These are phyloP conservation scores for Fraxinus velutina DNA, from an alignment of 305 asterid species.

Conservation along the genomic window DNA sequence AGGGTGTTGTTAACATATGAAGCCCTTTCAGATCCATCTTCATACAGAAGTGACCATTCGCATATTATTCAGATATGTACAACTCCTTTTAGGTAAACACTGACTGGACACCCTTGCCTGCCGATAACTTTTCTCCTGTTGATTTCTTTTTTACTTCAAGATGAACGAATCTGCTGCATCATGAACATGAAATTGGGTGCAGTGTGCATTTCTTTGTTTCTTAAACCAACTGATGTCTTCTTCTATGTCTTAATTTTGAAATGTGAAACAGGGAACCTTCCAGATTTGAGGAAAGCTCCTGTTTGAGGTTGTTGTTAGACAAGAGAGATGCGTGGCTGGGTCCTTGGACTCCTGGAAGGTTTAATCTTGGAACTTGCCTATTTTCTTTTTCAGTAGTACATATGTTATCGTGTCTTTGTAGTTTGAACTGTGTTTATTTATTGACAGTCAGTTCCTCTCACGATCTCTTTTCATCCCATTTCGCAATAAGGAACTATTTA, in stretches of 20 bases:
- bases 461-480: slow-evolving; percentile 13
- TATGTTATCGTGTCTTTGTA: slow-evolving; percentile 1
- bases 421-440: slow-evolving; percentile 9
- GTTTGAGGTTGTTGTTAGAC: slow-evolving; percentile 83
- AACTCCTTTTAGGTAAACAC: slow-evolving; percentile 80
- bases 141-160: slow-evolving; percentile 12
- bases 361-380: slow-evolving; percentile 20
- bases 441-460: slow-evolving; percentile 18
- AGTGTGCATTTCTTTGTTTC: slow-evolving; percentile 15
- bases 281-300: slow-evolving; percentile 86
- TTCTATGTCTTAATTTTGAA: slow-evolving; percentile 25
- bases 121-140: slow-evolving; percentile 1
- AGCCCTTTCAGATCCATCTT: slow-evolving; percentile 77
- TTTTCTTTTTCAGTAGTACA: slow-evolving; percentile 14
- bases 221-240: slow-evolving; percentile 20
- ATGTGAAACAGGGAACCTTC: slow-evolving; percentile 72
- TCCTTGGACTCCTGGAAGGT: slow-evolving; percentile 99
- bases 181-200: slow-evolving; percentile 15
- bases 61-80: slow-evolving; percentile 79
- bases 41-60: slow-evolving; percentile 81
- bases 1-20: slow-evolving; percentile 77
- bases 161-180: slow-evolving; percentile 6
- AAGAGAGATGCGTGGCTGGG: slow-evolving; percentile 98
- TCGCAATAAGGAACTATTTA: slow-evolving; percentile 11
- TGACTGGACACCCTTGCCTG: slow-evolving; percentile 17